Base-by-base conservation (phyloP, 2,329 filamentous ascomycete species). In the Claviceps arundinis region DNA sequence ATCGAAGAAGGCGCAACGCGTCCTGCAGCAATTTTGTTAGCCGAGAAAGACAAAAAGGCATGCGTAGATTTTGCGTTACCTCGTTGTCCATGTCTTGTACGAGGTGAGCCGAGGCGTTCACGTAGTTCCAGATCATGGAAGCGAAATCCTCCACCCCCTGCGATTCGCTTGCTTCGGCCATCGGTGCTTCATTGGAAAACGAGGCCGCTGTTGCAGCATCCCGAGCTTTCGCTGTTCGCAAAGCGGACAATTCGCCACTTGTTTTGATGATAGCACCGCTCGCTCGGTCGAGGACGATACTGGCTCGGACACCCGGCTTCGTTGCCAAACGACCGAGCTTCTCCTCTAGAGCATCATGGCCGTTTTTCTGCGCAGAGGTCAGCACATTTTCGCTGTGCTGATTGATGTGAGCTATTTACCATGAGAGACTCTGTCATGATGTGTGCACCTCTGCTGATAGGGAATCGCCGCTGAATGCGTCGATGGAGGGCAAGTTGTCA, bases 291-390 rank as follows among this genome's bases (percentile, higher is more conserved):
- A 93, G 73, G 51, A 89, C 80, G 48, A 93, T 75, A 52, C 85
- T 86, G 59, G 84, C 86, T 65, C 86, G 85, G 50, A 93, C 87
- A 55, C 85, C 86, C 34, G 85, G 78, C 62, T 91, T 91, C 63
- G 85, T 84, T 42, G 84, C 81, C 45, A 93, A 74, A 17, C 85
- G 82, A 47, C 77, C 78, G 55, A 90, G 77, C 55, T 79, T 70
- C 71, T 81, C 78, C 50, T 80, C 77, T 54, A 87, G 76, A 43
- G 77, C 78, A 59, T 86, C 82, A 54, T 79, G 73, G 56, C 71
- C 72, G 59, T 70, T 71, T 50, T 65, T 58, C 67, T 73, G 58
- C 57, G 59, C 6, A 8, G 24, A 54, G 38, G 52, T 54, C 41
- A 45, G 26, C 24, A 22, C 19, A 16, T 40, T 16, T 45, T 24